Conservation (phyloP, 1,284 basidiomycete species). For the Pseudozyma pruni region DNA sequence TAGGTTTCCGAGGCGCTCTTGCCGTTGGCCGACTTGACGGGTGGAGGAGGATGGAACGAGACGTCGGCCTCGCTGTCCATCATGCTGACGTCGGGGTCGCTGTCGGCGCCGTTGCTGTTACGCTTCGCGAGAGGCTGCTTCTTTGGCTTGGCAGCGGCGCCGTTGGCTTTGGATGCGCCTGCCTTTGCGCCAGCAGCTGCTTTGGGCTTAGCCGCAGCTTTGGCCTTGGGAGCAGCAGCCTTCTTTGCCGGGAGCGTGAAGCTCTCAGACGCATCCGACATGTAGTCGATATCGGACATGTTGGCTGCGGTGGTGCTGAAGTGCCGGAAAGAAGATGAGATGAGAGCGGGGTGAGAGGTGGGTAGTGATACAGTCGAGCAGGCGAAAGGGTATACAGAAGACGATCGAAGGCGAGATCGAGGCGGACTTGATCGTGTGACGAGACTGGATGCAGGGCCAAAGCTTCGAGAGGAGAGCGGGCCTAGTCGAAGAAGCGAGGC, state of each 20-base stretch:
- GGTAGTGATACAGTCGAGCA: neutral
- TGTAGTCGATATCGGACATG: slow-evolving; percentile 42
- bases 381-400: slow-evolving; percentile 15
- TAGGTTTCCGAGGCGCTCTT: slow-evolving; percentile 93
- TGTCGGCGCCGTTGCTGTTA: slow-evolving; percentile 70
- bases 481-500: slow-evolving; percentile 24
- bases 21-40: slow-evolving; percentile 46
- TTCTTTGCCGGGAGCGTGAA: slow-evolving; percentile 66
- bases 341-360: neutral
- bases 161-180: slow-evolving; percentile 67
- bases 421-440: neutral
- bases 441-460: slow-evolving; percentile 2
- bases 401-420: neutral
- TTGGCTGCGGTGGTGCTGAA: slow-evolving; percentile 16
- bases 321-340: neutral
- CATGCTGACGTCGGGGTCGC: slow-evolving; percentile 70
- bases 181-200: slow-evolving; percentile 66
- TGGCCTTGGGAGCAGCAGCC: slow-evolving; percentile 69
- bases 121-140: slow-evolving; percentile 74
- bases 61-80: slow-evolving; percentile 40
- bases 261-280: slow-evolving; percentile 34
- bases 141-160: slow-evolving; percentile 75
- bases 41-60: slow-evolving; percentile 33
- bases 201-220: slow-evolving; percentile 25
- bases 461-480: slow-evolving; percentile 1